These are phyloP conservation scores for Acer saccharum DNA, from an alignment of 345 rosid species.

Conservation along the genomic window DNA sequence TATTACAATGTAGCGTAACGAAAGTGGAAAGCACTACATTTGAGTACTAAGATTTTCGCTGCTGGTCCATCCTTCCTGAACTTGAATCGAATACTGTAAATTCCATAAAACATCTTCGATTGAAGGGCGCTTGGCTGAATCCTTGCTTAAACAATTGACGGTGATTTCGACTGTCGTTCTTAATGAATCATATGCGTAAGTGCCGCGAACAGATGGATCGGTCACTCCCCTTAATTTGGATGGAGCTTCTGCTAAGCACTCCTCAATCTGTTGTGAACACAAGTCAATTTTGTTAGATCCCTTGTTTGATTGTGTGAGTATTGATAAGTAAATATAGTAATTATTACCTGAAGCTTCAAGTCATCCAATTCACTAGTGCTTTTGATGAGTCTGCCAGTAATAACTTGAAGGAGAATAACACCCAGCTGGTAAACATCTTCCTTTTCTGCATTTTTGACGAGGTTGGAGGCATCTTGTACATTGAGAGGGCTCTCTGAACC, in stretches of 20 bases:
- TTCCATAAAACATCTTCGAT: constrained; percentile 96
- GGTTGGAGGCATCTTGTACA: constrained; percentile 23
- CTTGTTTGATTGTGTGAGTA: not conserved
- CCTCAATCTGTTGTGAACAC: constrained; percentile 60
- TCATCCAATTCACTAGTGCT: constrained; percentile 55
- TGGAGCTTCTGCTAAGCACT: constrained; percentile 57
- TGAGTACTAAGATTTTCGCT: constrained; percentile 69
- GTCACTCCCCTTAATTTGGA: constrained; percentile 43
- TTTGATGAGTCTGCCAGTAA: constrained; percentile 56
- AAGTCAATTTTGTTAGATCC: not conserved
- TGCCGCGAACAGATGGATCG: constrained; percentile 67
- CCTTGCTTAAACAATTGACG: constrained; percentile 67
- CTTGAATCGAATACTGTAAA: constrained; percentile 85
- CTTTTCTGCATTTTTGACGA: constrained; percentile 55
- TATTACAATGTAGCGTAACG: not conserved
- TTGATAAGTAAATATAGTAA: not conserved
- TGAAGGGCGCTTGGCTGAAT: constrained; percentile 63
- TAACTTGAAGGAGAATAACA: constrained; percentile 62
- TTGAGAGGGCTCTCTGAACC: constrained; percentile 51
- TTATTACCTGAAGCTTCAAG: constrained; percentile 55
- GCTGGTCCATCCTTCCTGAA: constrained; percentile 88
- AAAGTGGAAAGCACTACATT: constrained; percentile 9
- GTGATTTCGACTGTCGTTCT: constrained; percentile 74
- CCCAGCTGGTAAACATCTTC: constrained; percentile 93
- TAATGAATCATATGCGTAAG: constrained; percentile 78